Conservation (phyloP, 2,329 filamentous ascomycete genomes). For the Aspergillus brunneoviolaceus region DNA sequence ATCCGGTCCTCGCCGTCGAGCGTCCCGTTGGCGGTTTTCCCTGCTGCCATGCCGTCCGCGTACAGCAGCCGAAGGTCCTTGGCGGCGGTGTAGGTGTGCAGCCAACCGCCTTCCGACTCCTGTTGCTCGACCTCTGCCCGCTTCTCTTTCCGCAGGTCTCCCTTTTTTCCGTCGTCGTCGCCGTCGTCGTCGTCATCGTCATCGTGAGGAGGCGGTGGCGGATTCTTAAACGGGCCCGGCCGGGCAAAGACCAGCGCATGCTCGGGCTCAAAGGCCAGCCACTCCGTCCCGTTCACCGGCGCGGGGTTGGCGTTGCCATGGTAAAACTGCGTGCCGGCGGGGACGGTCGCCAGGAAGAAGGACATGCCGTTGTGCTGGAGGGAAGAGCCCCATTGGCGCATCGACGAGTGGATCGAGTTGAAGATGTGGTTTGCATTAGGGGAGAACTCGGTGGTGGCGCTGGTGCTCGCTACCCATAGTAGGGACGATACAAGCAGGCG, state of each 20-base stretch:
- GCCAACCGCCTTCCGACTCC: conserved; percentile 49
- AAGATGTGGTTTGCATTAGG: conserved; percentile 65
- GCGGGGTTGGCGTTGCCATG: conserved; percentile 57
- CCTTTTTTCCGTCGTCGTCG: background rate
- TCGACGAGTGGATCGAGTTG: conserved; percentile 69
- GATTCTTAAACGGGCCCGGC: conserved; percentile 3
- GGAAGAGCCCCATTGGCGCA: conserved; percentile 72
- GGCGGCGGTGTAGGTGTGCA: conserved; percentile 65
- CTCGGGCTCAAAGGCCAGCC: conserved; percentile 75
- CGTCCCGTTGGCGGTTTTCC: conserved; percentile 64
- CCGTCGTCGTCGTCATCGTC: background rate
- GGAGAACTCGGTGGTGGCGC: background rate
- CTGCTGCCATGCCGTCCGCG: conserved; percentile 68
- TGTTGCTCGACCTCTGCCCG: background rate
- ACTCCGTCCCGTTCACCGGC: conserved; percentile 59
- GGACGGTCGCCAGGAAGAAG: conserved; percentile 65
- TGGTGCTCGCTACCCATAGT: background rate
- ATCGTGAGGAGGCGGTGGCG: conserved; percentile 12
- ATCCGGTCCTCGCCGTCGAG: conserved; percentile 67
- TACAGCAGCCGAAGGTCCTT: conserved; percentile 63
- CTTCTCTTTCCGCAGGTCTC: background rate
- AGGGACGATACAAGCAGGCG: conserved; percentile 1
- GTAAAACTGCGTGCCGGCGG: conserved; percentile 64
- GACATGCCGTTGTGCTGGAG: conserved; percentile 75
- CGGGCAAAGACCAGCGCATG: conserved; percentile 66